These are phyloP conservation scores for Candida odintsovae DNA, from an alignment of 805 yeast genomes.

Conservation along the genomic window DNA sequence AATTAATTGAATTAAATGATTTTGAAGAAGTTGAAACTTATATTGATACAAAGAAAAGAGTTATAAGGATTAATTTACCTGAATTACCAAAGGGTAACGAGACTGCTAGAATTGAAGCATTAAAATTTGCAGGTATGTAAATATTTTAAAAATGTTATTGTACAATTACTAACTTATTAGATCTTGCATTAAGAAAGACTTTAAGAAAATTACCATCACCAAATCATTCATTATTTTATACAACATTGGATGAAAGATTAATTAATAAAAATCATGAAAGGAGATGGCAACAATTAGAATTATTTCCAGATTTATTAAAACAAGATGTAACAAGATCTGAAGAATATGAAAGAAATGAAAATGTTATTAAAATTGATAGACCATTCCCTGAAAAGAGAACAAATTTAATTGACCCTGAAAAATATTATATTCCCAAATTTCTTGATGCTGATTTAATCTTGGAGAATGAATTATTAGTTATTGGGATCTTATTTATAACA, in stretches of 20 bases:
- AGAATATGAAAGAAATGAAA: slow-evolving; percentile 53
- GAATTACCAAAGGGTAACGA: slow-evolving; percentile 36
- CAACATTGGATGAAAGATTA: slow-evolving; percentile 32
- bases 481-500: slow-evolving; percentile 27
- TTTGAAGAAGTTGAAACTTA: slow-evolving; percentile 48
- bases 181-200: slow-evolving; percentile 41
- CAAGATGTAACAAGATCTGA: slow-evolving; percentile 39
- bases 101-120: slow-evolving; percentile 24
- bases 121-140: slow-evolving; percentile 37
- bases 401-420: slow-evolving; percentile 25
- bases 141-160: slow-evolving; percentile 3
- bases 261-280: slow-evolving; percentile 23
- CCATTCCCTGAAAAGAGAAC: slow-evolving; percentile 28
- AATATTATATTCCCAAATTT: slow-evolving; percentile 28
- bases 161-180: slow-evolving; percentile 19
- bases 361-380: slow-evolving; percentile 26
- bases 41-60: slow-evolving; percentile 56
- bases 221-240: slow-evolving; percentile 52
- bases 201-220: slow-evolving; percentile 75
- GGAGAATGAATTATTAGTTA: slow-evolving; percentile 44
- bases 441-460: slow-evolving; percentile 40
- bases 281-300: slow-evolving; percentile 30
- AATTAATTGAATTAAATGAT: slow-evolving; percentile 34
- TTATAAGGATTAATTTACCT: slow-evolving; percentile 54
- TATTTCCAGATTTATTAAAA: slow-evolving; percentile 52